A percentile compares a stretch with the other conserved stretches of the same genome.
phyloP scores from a whole-genome alignment of 306 rosid genomes.

The Lablab purpureus region DNA sequence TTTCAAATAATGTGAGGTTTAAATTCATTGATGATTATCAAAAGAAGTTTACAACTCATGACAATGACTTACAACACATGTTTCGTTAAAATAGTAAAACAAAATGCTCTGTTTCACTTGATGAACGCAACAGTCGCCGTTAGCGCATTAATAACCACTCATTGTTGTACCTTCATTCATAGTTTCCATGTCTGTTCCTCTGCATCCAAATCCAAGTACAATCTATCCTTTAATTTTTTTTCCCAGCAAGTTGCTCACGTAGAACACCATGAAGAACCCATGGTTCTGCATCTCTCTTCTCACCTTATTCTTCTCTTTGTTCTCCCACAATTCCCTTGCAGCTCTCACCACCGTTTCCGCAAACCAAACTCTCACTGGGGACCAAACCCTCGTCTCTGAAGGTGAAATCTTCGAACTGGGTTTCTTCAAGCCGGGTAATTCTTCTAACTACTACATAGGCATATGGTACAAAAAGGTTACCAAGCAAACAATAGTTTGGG shows the following conservation, averaged over 20 bases:
- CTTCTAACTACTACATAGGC: conserved; percentile 65
- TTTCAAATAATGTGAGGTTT: not conserved
- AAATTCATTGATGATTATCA: not conserved
- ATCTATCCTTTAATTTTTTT: not conserved
- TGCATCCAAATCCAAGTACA: not conserved
- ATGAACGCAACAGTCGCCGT: not conserved
- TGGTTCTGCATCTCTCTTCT: conserved; percentile 40
- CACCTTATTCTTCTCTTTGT: conserved; percentile 34
- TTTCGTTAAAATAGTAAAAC: not conserved
- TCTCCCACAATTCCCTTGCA: conserved; percentile 36
- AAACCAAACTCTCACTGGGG: conserved; percentile 8
- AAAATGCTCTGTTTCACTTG: not conserved
- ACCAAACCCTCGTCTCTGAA: conserved; percentile 11
- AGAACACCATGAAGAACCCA: conserved; percentile 29
- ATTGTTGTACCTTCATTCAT: not conserved
- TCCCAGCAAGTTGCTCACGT: not conserved
- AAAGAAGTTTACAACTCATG: not conserved
- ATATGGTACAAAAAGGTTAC: conserved; percentile 62
- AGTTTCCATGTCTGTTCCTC: not conserved
- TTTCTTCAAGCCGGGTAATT: conserved; percentile 57
- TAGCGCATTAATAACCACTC: not conserved
- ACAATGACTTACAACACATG: not conserved
- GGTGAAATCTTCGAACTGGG: conserved; percentile 48
- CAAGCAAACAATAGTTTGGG: conserved; percentile 58
- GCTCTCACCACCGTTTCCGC: conserved; percentile 15